Conservation (phyloP, 208 protist species). For the Acanthamoeba lenticulata region DNA sequence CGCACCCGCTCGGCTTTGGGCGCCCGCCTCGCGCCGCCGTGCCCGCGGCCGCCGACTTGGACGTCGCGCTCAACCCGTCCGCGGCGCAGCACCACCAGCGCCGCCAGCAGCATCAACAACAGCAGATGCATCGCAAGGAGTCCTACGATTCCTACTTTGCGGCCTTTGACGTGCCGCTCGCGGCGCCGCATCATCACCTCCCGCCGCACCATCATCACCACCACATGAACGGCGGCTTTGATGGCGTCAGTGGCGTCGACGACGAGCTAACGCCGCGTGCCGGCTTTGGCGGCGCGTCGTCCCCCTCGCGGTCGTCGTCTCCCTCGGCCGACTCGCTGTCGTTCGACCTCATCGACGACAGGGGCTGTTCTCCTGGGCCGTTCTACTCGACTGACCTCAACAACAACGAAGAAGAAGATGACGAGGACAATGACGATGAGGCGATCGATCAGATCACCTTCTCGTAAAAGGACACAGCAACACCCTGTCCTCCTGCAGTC, state of each 20-base stretch:
- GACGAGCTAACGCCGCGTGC: neutral
- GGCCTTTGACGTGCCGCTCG: neutral
- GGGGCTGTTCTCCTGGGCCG: too few relatives aligned
- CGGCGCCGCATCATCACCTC: neutral
- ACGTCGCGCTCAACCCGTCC: neutral
- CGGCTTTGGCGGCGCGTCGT: neutral
- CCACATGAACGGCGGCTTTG: neutral
- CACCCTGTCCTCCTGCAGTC: too few relatives aligned
- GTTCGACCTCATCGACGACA: neutral
- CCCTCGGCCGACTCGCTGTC: neutral
- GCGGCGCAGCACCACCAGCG: neutral
- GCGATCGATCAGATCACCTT: too few relatives aligned
- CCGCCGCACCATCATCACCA: neutral
- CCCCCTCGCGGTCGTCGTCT: neutral
- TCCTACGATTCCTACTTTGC: conserved; percentile 32
- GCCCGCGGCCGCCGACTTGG: neutral
- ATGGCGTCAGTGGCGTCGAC: neutral
- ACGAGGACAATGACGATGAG: neutral
- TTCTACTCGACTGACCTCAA: too few relatives aligned
- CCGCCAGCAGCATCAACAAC: neutral
- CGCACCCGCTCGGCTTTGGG: neutral
- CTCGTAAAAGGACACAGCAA: too few relatives aligned
- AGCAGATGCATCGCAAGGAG: conserved; percentile 11
- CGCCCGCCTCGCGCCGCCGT: neutral
- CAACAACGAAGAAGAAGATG: neutral